Evolutionary conservation across 192 early-diverging fungal species (phyloP).

Genomic region (Entrophospora sp.): DNA sequence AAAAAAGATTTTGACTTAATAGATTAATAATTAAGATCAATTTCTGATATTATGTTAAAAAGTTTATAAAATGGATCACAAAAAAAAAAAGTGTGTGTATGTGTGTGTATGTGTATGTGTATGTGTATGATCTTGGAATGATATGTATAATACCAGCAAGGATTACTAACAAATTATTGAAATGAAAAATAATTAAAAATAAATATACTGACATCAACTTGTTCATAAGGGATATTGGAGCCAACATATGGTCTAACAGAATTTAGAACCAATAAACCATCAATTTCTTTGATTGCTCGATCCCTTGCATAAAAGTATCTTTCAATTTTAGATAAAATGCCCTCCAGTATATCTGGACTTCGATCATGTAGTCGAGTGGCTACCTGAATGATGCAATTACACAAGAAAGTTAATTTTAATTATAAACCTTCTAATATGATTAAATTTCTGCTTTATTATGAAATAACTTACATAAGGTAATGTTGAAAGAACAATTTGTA

Average conservation of each 20-base stretch:
- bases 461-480: constrained; percentile 78
- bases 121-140: too few species aligned
- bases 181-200: background rate
- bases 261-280: constrained; percentile 27
- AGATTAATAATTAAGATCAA: too few species aligned
- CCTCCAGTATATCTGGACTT: constrained; percentile 39
- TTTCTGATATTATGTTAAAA: too few species aligned
- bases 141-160: background rate
- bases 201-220: background rate
- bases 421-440: background rate
- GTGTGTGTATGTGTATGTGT: too few species aligned
- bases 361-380: constrained; percentile 41
- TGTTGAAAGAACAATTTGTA: constrained; percentile 65
- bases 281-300: constrained; percentile 22
- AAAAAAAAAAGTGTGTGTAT: too few species aligned
- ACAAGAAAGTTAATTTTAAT: too few species aligned
- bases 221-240: constrained; percentile 28
- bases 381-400: constrained; percentile 30
- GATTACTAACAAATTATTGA: background rate
- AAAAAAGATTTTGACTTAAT: too few species aligned
- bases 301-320: constrained; percentile 41
- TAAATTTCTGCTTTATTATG: too few species aligned
- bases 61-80: too few species aligned
- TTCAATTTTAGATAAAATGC: constrained; percentile 36
- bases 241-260: constrained; percentile 29